Conservation (phyloP, 805 yeast species). For the Hanseniaspora singularis region DNA sequence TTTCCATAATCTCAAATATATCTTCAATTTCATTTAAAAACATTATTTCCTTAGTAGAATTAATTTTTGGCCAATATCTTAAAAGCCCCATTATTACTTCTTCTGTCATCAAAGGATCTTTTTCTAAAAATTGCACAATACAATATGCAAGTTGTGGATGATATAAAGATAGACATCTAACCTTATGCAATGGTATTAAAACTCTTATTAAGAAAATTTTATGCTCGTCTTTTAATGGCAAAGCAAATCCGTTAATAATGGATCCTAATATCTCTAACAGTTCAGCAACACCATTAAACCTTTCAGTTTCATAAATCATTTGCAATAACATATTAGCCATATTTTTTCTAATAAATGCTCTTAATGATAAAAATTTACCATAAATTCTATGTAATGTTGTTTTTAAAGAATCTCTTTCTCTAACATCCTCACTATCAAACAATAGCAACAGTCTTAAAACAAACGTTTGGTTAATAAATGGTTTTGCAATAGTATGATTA, state of each 20-base stretch:
- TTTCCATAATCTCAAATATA: constrained; percentile 91
- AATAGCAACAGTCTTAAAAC: constrained; percentile 69
- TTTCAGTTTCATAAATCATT: constrained; percentile 86
- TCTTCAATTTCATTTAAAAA: constrained; percentile 93
- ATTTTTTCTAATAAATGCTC: constrained; percentile 83
- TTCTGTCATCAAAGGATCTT: constrained; percentile 83
- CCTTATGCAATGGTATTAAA: constrained; percentile 84
- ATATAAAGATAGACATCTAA: constrained; percentile 72
- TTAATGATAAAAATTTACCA: constrained; percentile 80
- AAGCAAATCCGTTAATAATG: constrained; percentile 93
- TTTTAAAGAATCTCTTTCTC: constrained; percentile 89
- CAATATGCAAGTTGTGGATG: constrained; percentile 97
- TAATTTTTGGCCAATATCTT: constrained; percentile 93
- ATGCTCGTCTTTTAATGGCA: constrained; percentile 94
- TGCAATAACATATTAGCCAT: constrained; percentile 86
- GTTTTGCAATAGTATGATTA: constrained; percentile 84
- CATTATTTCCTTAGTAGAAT: constrained; percentile 91
- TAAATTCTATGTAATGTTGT: constrained; percentile 92
- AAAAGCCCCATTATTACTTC: constrained; percentile 91
- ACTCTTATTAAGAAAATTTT: constrained; percentile 79
- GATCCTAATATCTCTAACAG: constrained; percentile 88
- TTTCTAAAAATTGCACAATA: constrained; percentile 89
- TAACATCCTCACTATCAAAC: constrained; percentile 91
- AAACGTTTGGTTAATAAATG: constrained; percentile 83
- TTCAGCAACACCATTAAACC: constrained; percentile 93